phyloP scores from a whole-genome alignment of 208 protist genomes.

The Leptomonas seymouri region DNA sequence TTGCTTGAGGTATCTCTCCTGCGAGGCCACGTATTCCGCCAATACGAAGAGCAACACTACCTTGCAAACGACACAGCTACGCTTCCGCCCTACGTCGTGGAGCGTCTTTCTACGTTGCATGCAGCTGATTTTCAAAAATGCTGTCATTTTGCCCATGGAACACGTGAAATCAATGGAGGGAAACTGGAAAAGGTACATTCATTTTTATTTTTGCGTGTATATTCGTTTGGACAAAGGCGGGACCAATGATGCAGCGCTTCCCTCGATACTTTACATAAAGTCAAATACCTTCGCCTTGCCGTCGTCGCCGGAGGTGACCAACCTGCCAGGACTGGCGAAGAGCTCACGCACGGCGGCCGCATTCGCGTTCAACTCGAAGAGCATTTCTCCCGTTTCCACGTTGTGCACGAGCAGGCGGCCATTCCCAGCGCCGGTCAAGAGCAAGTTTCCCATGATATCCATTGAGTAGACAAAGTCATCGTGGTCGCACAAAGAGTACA shows the following conservation, averaged over 20 bases:
- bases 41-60: too few species aligned
- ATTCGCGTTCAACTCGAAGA: slow-evolving; percentile 79
- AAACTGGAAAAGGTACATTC: too few species aligned
- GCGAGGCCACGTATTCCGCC: too few species aligned
- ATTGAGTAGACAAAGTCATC: slow-evolving; percentile 85
- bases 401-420: slow-evolving; percentile 87
- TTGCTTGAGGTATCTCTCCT: too few species aligned
- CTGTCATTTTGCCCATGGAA: too few species aligned
- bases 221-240: too few species aligned
- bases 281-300: slow-evolving; percentile 83
- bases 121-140: too few species aligned
- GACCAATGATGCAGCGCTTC: background rate
- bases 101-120: too few species aligned
- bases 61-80: too few species aligned
- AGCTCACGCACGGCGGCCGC: slow-evolving; percentile 79
- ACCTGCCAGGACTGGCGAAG: slow-evolving; percentile 38
- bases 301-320: slow-evolving; percentile 83
- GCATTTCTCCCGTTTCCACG: slow-evolving; percentile 57
- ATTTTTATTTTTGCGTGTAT: too few species aligned
- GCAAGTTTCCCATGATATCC: slow-evolving; percentile 60
- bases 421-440: slow-evolving; percentile 76
- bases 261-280: slow-evolving; percentile 26
- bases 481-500: slow-evolving; percentile 68
- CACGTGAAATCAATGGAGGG: too few species aligned
- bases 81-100: too few species aligned